Percentiles rank a stretch among this genome's conserved stretches.
Conservation (phyloP, 805 yeast genomes). For the Ogataea allantospora region DNA sequence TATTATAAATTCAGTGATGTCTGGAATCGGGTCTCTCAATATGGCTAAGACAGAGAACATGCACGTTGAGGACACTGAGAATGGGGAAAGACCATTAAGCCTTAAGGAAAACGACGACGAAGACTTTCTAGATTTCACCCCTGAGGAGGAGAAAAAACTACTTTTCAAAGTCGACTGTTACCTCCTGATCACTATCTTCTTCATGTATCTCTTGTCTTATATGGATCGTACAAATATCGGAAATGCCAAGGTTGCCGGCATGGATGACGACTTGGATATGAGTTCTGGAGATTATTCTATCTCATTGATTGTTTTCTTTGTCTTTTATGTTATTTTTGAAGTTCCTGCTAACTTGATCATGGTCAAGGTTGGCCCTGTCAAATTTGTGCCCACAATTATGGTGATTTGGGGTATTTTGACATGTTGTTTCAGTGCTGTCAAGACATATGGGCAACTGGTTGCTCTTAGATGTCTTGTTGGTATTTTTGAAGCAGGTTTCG, state of each 20-base stretch:
- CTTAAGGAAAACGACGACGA: conserved; percentile 7
- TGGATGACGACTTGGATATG: conserved; percentile 10
- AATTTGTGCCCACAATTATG: conserved; percentile 35
- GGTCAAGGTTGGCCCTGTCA: conserved; percentile 37
- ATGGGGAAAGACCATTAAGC: conserved; percentile 4
- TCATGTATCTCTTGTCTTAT: conserved; percentile 44
- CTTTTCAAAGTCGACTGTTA: conserved; percentile 18
- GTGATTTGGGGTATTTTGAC: conserved; percentile 39
- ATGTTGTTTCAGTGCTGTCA: conserved; percentile 34
- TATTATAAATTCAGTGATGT: background rate
- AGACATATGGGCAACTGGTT: conserved; percentile 24
- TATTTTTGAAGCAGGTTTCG: conserved; percentile 41
- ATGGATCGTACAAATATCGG: conserved; percentile 57
- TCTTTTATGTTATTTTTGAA: conserved; percentile 42
- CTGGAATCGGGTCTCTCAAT: background rate
- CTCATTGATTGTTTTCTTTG: conserved; percentile 49
- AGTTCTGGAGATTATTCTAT: conserved; percentile 25
- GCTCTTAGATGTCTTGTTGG: conserved; percentile 40
- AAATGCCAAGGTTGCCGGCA: conserved; percentile 16
- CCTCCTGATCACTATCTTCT: conserved; percentile 17
- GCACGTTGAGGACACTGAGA: conserved; percentile 8
- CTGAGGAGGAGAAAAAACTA: conserved; percentile 18
- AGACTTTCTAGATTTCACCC: conserved; percentile 15
- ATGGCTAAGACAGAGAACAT: conserved; percentile 4
- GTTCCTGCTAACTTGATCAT: conserved; percentile 38